Conservation (phyloP, 192 early-diverging fungal species). For the Backusella circina region DNA sequence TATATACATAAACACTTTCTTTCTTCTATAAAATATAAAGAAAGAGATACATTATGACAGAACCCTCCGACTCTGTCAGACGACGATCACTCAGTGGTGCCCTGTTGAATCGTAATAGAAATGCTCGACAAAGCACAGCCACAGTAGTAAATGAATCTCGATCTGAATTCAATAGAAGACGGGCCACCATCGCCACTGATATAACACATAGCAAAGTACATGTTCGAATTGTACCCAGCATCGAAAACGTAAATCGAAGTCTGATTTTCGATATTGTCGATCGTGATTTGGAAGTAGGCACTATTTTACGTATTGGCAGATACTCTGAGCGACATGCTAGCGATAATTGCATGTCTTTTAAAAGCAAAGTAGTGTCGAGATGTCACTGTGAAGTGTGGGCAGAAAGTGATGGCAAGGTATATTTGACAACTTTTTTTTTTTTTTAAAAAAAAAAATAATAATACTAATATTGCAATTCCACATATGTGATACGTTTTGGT, state of each 20-base stretch:
- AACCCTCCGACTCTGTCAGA: constrained; percentile 5
- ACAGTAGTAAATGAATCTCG: background rate
- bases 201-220: constrained; percentile 14
- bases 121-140: background rate
- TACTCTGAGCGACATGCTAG: constrained; percentile 51
- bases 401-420: constrained; percentile 48
- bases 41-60: background rate
- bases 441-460: background rate
- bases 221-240: constrained; percentile 48
- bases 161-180: background rate
- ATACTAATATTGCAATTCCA: background rate
- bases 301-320: constrained; percentile 50
- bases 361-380: constrained; percentile 79
- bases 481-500: background rate
- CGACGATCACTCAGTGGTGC: constrained; percentile 12
- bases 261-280: constrained; percentile 60
- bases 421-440: background rate
- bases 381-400: constrained; percentile 85
- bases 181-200: background rate
- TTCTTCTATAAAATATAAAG: background rate
- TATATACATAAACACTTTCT: background rate
- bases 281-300: constrained; percentile 47
- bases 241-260: constrained; percentile 39
- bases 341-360: constrained; percentile 60
- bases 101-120: background rate